Evolutionary conservation across 495 filamentous ascomycete genomes (phyloP), one percentile per base, ranked within the genome.

Genomic region (Lasiosphaeria hispida): DNA sequence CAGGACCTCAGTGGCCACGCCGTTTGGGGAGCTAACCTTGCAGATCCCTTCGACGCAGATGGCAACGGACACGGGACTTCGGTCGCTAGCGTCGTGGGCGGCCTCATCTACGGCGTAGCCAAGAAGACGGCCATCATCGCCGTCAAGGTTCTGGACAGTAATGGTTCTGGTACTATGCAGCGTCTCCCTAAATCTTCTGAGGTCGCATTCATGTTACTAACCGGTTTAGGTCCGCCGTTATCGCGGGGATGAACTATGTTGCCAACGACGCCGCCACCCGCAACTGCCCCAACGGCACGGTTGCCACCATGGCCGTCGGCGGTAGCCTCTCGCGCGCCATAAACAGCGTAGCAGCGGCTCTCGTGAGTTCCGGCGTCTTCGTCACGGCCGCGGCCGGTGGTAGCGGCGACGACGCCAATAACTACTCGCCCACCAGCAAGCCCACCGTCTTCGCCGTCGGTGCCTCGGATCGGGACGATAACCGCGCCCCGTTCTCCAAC

Each of bases 111-210:
- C 58, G 86, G 85, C 58, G 75, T 88, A 48, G 77, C 85, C 48
- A 88, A 87, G 73, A 77, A 79, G 58, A 83, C 81, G 17, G 70
- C 63, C 33, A 64, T 89, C 41, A 75, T 85, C 55, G 83, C 80
- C 49, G 84, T 87, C 66, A 87, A 87, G 72, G 83, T 88, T 50
- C 77, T 87, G 52, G 75, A 75, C 54, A 66, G 65, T 18, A 55
- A 69, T 53, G 68, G 64, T 33, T 70, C 70, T 13, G 80, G 80
- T 17, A 57, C 54, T 17, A 68, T 40, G 67, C 52, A 36, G 30
- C n/a, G n/a, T n/a, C n/a, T n/a, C n/a, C n/a, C n/a, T n/a, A n/a
- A n/a, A n/a, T n/a, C n/a, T n/a, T n/a, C n/a, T n/a, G n/a, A n/a
- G n/a, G n/a, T n/a, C n/a, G 48, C 53, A 63, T 61, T 37, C 65